These are phyloP conservation scores for Neurospora sp. DNA, from an alignment of 2,329 filamentous ascomycete species.

Conservation along the genomic window DNA sequence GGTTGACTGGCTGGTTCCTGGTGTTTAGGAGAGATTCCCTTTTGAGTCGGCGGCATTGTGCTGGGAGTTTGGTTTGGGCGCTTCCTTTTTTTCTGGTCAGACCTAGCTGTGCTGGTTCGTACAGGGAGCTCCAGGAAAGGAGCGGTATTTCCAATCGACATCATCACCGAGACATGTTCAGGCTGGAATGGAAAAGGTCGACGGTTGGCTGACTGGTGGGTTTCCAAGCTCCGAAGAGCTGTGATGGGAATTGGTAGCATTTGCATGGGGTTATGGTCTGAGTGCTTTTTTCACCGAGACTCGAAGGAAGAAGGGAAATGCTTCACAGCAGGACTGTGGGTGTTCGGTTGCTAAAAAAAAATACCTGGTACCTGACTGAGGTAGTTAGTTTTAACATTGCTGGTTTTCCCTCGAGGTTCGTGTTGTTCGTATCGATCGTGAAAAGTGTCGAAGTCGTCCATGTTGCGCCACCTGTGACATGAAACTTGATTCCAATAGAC, in stretches of 20 bases:
- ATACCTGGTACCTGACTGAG: background rate
- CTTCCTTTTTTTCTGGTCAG: too few relatives aligned
- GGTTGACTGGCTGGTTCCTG: background rate
- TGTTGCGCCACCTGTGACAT: background rate
- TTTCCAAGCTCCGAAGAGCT: background rate
- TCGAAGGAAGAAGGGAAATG: background rate
- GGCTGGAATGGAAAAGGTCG: background rate
- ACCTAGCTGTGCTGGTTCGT: background rate
- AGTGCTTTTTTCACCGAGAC: background rate
- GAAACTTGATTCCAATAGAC: background rate
- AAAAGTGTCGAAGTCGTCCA: background rate
- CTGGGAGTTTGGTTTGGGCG: background rate
- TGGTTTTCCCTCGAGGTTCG: background rate
- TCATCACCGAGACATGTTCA: background rate
- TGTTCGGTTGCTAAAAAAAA: background rate
- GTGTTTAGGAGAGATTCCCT: too few relatives aligned
- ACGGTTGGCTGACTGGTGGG: background rate
- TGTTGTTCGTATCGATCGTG: background rate
- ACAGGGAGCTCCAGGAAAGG: background rate
- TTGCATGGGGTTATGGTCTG: background rate
- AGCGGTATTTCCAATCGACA: background rate
- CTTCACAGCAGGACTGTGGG: background rate
- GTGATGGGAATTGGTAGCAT: background rate
- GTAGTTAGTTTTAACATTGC: background rate
- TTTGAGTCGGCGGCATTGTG: background rate